Conservation (phyloP, 352 stramenopile species). For the Phytopythium boreale region DNA sequence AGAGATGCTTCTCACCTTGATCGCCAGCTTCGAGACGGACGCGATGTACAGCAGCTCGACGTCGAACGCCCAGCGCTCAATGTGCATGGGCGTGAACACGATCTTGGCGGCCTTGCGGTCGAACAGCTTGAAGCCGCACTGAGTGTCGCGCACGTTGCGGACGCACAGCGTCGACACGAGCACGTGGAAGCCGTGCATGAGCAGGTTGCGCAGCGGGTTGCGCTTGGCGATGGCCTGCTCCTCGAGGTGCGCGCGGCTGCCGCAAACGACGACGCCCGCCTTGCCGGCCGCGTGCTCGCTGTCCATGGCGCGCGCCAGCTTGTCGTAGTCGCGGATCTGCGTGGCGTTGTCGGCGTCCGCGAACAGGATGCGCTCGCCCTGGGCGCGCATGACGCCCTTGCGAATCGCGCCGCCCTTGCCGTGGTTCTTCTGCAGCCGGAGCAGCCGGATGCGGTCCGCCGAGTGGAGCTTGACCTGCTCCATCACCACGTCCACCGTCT, state of each 20-base stretch:
- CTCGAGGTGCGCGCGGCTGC: slow-evolving; percentile 89
- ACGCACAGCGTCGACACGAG: slow-evolving; percentile 88
- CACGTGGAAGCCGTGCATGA: slow-evolving; percentile 93
- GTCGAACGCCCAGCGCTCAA: slow-evolving; percentile 94
- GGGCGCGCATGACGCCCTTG: slow-evolving; percentile 84
- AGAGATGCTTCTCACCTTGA: slow-evolving; percentile 41
- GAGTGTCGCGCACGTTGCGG: slow-evolving; percentile 88
- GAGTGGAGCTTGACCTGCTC: slow-evolving; percentile 45
- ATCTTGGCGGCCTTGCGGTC: slow-evolving; percentile 76
- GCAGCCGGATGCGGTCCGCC: slow-evolving; percentile 62
- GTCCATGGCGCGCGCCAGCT: slow-evolving; percentile 58
- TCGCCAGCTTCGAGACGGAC: slow-evolving; percentile 40
- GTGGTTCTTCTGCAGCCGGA: slow-evolving; percentile 83
- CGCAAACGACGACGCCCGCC: slow-evolving; percentile 79
- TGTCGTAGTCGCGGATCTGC: slow-evolving; percentile 87
- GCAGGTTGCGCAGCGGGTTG: slow-evolving; percentile 83
- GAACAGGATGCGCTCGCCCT: slow-evolving; percentile 85
- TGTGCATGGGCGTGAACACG: slow-evolving; percentile 91
- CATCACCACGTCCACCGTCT: slow-evolving; percentile 69
- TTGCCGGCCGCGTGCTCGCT: slow-evolving; percentile 17
- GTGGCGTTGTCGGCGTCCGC: slow-evolving; percentile 93
- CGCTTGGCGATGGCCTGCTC: slow-evolving; percentile 82
- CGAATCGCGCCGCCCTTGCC: slow-evolving; percentile 91
- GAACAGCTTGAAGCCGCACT: slow-evolving; percentile 96
- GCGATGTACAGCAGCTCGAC: slow-evolving; percentile 92